Base-by-base conservation (phyloP, 2,329 filamentous ascomycete species). In the Aurifilum marmelostoma region DNA sequence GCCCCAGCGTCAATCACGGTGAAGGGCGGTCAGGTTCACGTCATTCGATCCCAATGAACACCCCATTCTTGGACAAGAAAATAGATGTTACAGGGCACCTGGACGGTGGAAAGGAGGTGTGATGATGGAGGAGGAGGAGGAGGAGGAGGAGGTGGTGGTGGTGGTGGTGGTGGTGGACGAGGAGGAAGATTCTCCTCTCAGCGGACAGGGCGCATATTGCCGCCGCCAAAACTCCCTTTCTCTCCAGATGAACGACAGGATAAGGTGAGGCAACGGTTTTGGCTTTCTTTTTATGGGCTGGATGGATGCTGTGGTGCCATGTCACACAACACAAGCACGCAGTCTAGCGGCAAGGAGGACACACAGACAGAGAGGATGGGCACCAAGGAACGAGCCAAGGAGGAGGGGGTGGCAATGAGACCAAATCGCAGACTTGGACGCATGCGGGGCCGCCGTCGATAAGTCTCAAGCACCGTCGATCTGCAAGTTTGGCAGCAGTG, bases 1-100 rank as follows among this genome's bases (percentile, higher is more conserved):
- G 67, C 58, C n/a, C 69, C 63, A 67, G 67, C 47, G 24, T 34
- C 60, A 65, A 65, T 67, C 34, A 67, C 60, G 60, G n/a, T 43
- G 47, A 64, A 54, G 54, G 69, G 67, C 67, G 52, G 67, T 67
- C 65, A 67, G 43, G 41, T 64, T 39, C 50, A 61, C 34, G 37
- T 63, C 61, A 69, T 58, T 43, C 24, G 41, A 69, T 50, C 41
- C 24, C 18, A 50, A 18, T 43, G 39, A n/a, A 21, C 11, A 8
- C n/a, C 24, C 39, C 24, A 39, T 27, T 11, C 16, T 9, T 34
- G 2, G 39, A 5, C 16, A 12, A 2, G 24, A 47, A 50, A 7
- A 8, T 8, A 34, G 32, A 43, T 14, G 16, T 16, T 32, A n/a
- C 41, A 63, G 27, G 61, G 39, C 39, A 43, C 14, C 16, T 29